A percentile compares a stretch with the other conserved stretches of the same genome.
Evolutionary conservation across 2,329 filamentous ascomycete genomes (phyloP).

Genomic region (Mycocentrospora acerina): DNA sequence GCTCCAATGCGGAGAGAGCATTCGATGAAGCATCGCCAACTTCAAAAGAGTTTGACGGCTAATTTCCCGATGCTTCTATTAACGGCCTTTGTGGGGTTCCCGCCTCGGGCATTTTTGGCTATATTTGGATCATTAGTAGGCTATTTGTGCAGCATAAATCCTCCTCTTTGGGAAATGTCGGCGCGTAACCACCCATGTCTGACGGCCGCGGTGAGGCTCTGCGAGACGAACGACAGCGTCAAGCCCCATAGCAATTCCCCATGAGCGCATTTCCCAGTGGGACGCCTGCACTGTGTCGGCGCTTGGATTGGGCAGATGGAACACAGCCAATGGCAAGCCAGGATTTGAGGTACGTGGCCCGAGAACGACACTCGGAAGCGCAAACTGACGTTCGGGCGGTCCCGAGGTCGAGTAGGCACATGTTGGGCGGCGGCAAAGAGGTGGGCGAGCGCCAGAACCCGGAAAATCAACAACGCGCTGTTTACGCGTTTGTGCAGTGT

Average conservation of each 20-base stretch:
- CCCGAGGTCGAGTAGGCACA: constrained; percentile 1
- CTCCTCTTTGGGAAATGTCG: constrained; percentile 13
- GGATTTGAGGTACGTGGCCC: constrained; percentile 1
- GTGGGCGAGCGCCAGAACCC: constrained; percentile 36
- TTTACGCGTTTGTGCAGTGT: constrained; percentile 29
- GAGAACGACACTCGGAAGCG: constrained; percentile 10
- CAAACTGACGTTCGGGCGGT: constrained; percentile 25
- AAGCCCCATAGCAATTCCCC: constrained; percentile 11
- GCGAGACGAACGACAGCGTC: constrained; percentile 15
- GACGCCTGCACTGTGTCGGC: constrained; percentile 30
- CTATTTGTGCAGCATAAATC: constrained; percentile 27
- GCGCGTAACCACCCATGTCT: constrained; percentile 34
- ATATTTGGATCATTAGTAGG: constrained; percentile 31
- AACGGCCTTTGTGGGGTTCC: constrained; percentile 24
- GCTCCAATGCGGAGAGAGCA: constrained; percentile 16
- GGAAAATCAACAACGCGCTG: constrained; percentile 34
- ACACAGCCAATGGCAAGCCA: constrained; percentile 23
- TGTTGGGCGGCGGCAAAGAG: constrained; percentile 15
- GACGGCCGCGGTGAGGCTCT: constrained; percentile 35
- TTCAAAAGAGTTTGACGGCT: constrained; percentile 22
- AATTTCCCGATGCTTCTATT: constrained; percentile 27
- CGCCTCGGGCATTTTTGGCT: constrained; percentile 29
- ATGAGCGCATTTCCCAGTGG: constrained; percentile 27
- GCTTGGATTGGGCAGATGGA: constrained; percentile 30
- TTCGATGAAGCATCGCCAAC: constrained; percentile 15